These are phyloP conservation scores for Aspergillus wentii DNA, from an alignment of 495 filamentous ascomycete species.

Conservation along the genomic window DNA sequence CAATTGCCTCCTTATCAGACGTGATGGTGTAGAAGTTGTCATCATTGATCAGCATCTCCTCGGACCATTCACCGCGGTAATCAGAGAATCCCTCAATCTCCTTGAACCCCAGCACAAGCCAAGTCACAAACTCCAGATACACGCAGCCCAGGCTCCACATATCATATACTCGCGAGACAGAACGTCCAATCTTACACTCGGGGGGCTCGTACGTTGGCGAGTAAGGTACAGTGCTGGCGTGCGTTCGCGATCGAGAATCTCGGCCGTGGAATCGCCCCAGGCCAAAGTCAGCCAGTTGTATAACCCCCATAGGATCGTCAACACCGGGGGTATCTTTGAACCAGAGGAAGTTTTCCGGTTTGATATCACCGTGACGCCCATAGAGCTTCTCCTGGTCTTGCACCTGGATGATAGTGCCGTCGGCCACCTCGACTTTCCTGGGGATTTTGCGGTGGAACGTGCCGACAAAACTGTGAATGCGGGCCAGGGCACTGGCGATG, in stretches of 20 bases:
- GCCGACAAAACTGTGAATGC: slow-evolving; percentile 11
- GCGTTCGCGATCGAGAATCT: slow-evolving; percentile 1
- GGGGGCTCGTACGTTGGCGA: slow-evolving; percentile 36
- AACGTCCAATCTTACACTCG: slow-evolving; percentile 29
- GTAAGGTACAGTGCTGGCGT: neutral
- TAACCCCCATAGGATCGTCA: slow-evolving; percentile 2
- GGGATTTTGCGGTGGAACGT: too few species aligned
- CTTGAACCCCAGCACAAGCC: slow-evolving; percentile 6
- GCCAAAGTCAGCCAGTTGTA: slow-evolving; percentile 19
- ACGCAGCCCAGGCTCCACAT: slow-evolving; percentile 47
- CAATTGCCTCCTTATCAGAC: neutral
- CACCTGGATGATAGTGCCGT: too few species aligned
- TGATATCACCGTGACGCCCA: slow-evolving; percentile 21
- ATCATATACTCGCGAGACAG: slow-evolving; percentile 39
- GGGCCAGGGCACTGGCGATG: slow-evolving; percentile 11
- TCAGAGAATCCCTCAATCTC: slow-evolving; percentile 2
- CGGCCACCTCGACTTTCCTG: too few species aligned
- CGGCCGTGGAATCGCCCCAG: slow-evolving; percentile 16
- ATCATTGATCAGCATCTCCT: neutral
- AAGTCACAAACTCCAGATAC: slow-evolving; percentile 33
- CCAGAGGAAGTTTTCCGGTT: slow-evolving; percentile 28
- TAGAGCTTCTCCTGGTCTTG: too few species aligned
- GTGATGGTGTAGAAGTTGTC: slow-evolving; percentile 8
- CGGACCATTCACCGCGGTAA: neutral
- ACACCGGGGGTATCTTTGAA: slow-evolving; percentile 9